Percentiles rank a stretch among this genome's conserved stretches.
Evolutionary conservation across 2,329 filamentous ascomycete species (phyloP).

Genomic region (Ceratocystis eucalypticola): DNA sequence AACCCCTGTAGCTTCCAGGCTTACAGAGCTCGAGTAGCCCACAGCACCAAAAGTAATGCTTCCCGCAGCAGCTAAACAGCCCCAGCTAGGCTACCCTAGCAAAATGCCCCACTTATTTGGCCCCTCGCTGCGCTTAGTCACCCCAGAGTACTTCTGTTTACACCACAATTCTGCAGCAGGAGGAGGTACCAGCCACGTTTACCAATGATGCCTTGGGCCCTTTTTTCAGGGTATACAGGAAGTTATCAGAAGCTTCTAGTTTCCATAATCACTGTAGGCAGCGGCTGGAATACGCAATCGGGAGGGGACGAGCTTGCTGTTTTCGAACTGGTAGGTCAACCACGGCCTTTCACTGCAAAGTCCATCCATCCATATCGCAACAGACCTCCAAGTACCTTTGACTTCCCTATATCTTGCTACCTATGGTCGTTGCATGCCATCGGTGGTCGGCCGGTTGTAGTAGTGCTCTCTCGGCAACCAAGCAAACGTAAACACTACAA

Average conservation of each 20-base stretch:
- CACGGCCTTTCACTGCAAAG: neutral
- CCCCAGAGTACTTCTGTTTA: neutral
- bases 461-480: no score
- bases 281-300: slow-evolving; percentile 16
- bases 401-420: no score
- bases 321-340: neutral
- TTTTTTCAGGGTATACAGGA: neutral
- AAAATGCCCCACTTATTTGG: slow-evolving; percentile 12
- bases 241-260: slow-evolving; percentile 19
- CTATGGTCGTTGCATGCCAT: no score
- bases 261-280: slow-evolving; percentile 5
- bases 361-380: neutral
- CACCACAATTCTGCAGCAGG: neutral
- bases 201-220: neutral
- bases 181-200: slow-evolving; percentile 15
- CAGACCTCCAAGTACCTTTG: no score
- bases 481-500: no score
- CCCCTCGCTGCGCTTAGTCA: slow-evolving; percentile 17
- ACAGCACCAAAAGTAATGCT: no score
- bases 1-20: no score
- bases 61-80: no score
- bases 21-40: no score
- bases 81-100: neutral
- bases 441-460: no score
- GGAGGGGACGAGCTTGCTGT: neutral